Conservation (phyloP, 306 rosid genomes). For the Pyrus betulifolia region DNA sequence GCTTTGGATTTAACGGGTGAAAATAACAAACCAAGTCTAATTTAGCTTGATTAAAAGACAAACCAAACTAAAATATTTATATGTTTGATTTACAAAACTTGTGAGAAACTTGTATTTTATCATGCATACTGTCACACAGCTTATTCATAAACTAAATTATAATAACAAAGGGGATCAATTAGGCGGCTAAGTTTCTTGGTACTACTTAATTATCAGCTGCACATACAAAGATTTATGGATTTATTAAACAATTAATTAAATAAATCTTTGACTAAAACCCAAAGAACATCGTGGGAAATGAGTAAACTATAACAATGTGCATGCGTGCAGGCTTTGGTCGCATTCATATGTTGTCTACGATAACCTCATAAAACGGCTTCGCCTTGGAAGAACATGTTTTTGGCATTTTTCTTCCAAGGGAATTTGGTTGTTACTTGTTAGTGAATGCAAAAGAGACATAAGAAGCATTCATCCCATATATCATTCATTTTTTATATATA, state of each 20-base stretch:
- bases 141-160: background rate
- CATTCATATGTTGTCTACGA: background rate
- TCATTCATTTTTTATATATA: background rate
- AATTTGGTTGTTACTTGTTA: background rate
- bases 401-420: background rate
- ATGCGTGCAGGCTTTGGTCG: background rate
- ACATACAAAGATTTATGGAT: background rate
- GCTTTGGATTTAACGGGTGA: too few species aligned
- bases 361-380: background rate
- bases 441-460: background rate
- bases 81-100: too few species aligned
- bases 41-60: too few species aligned
- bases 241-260: conserved; percentile 2
- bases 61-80: too few species aligned
- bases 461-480: background rate
- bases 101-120: too few species aligned
- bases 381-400: conserved; percentile 3
- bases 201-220: background rate
- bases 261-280: conserved; percentile 5
- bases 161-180: background rate
- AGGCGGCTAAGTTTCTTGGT: conserved; percentile 6
- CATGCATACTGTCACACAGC: background rate
- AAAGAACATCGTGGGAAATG: background rate
- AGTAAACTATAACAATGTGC: background rate
- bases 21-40: too few species aligned